phyloP scores from a whole-genome alignment of 495 filamentous ascomycete species.

The Jackrogersella multiformis region DNA sequence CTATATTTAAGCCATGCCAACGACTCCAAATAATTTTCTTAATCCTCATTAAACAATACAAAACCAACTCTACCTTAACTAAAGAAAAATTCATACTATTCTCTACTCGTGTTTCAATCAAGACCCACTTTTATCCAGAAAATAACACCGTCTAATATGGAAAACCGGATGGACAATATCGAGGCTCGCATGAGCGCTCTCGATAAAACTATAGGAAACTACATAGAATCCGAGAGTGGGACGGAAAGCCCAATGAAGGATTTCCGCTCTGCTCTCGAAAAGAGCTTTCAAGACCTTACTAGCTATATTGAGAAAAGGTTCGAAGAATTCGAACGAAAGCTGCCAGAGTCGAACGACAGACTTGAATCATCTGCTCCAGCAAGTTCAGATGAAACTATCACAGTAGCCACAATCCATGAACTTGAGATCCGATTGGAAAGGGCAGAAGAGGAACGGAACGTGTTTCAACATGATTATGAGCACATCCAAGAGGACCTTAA shows the following conservation, averaged over 20 bases:
- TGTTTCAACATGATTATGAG: not conserved
- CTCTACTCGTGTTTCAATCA: not conserved
- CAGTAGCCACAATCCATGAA: not conserved
- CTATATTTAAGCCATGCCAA: too few relatives aligned
- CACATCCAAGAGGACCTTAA: not conserved
- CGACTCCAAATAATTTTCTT: too few relatives aligned
- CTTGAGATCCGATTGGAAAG: not conserved
- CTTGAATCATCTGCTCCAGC: not conserved
- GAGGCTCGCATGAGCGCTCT: not conserved
- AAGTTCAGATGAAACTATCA: not conserved
- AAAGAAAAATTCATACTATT: not conserved
- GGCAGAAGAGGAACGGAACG: not conserved
- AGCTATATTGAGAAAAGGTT: not conserved
- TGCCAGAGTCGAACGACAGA: not conserved
- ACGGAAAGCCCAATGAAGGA: not conserved
- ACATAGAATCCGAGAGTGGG: not conserved
- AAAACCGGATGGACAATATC: not conserved
- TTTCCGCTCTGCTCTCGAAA: not conserved
- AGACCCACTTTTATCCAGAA: not conserved
- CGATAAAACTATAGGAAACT: not conserved
- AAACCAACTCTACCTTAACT: too few relatives aligned
- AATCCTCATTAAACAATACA: too few relatives aligned
- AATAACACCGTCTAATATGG: too few relatives aligned
- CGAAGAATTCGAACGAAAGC: not conserved
- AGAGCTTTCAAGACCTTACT: not conserved